phyloP scores from a whole-genome alignment of 495 filamentous ascomycete genomes.

The Podospora appendiculata region DNA sequence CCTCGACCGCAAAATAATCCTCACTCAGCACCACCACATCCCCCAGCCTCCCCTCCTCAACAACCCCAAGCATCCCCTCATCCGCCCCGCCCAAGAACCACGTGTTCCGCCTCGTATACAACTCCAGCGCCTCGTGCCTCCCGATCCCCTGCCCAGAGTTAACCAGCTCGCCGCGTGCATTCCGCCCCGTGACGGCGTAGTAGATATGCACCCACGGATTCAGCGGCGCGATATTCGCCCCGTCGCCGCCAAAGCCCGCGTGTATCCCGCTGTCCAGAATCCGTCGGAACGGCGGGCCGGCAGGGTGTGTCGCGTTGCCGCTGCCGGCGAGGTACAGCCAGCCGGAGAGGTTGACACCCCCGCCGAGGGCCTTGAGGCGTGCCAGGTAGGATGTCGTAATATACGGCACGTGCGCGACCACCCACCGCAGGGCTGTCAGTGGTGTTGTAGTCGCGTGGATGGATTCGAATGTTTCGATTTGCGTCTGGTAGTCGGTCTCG shows the following conservation, averaged over 20 bases:
- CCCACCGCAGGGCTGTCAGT: slow-evolving; percentile 16
- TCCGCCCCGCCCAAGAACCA: slow-evolving; percentile 23
- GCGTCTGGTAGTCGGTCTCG: slow-evolving; percentile 6
- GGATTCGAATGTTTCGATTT: slow-evolving; percentile 15
- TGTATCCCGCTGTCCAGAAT: slow-evolving; percentile 18
- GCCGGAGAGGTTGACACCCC: slow-evolving; percentile 19
- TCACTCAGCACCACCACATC: slow-evolving; percentile 20
- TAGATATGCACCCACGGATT: slow-evolving; percentile 21
- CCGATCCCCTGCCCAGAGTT: slow-evolving; percentile 15
- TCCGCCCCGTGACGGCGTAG: slow-evolving; percentile 21
- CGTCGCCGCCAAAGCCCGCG: slow-evolving; percentile 19
- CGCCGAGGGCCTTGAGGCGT: slow-evolving; percentile 17
- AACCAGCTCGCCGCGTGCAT: slow-evolving; percentile 17
- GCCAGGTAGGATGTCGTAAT: slow-evolving; percentile 16
- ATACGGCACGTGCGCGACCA: slow-evolving; percentile 20
- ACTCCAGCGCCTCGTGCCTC: slow-evolving; percentile 11
- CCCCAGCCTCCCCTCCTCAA: slow-evolving; percentile 19
- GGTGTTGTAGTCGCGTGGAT: slow-evolving; percentile 2
- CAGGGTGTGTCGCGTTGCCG: slow-evolving; percentile 8
- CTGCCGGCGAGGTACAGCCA: slow-evolving; percentile 16
- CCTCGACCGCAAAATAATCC: slow-evolving; percentile 17
- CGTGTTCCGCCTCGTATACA: slow-evolving; percentile 19
- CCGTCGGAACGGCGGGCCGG: slow-evolving; percentile 16
- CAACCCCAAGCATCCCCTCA: slow-evolving; percentile 11
- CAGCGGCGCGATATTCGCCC: slow-evolving; percentile 22